Evolutionary conservation across 1,284 basidiomycete genomes (phyloP).

Genomic region (Ceratobasidium sp.): DNA sequence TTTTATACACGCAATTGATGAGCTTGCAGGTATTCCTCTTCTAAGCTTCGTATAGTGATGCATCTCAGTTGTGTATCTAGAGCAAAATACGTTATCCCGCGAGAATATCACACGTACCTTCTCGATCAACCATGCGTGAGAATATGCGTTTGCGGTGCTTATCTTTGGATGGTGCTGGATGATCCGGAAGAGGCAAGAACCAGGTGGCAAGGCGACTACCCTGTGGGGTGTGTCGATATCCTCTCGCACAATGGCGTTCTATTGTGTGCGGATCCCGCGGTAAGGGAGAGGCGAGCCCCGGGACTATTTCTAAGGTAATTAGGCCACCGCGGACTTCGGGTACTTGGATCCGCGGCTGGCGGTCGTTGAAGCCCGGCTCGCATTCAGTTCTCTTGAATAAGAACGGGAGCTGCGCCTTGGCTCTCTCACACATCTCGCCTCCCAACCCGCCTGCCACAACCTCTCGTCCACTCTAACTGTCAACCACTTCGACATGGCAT

Average conservation of each 20-base stretch:
- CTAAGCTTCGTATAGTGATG: conserved; percentile 48
- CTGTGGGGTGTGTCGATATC: conserved; percentile 7
- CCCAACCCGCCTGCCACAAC: neutral
- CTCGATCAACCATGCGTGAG: neutral
- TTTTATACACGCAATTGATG: conserved; percentile 8
- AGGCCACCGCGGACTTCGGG: neutral
- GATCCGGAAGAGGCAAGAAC: neutral
- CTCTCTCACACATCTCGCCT: conserved; percentile 6
- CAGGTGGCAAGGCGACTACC: neutral
- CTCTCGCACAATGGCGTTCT: neutral
- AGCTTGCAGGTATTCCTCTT: conserved; percentile 65
- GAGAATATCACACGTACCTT: neutral
- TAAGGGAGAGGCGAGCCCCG: too few relatives aligned
- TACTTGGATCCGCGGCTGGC: neutral
- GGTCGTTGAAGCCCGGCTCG: neutral
- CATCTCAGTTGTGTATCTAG: conserved; percentile 37
- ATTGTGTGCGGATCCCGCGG: neutral
- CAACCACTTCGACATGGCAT: conserved; percentile 7
- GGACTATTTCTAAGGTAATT: neutral
- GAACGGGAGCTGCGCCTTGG: neutral
- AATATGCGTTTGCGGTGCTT: neutral
- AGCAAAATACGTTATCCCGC: conserved; percentile 8
- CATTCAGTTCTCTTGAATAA: conserved; percentile 14
- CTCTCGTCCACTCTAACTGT: neutral
- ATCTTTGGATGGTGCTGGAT: neutral